Evolutionary conservation across 1,284 basidiomycete species (phyloP), one percentile per base, ranked within the genome.

Genomic region (Apiotrichum montevideense): DNA sequence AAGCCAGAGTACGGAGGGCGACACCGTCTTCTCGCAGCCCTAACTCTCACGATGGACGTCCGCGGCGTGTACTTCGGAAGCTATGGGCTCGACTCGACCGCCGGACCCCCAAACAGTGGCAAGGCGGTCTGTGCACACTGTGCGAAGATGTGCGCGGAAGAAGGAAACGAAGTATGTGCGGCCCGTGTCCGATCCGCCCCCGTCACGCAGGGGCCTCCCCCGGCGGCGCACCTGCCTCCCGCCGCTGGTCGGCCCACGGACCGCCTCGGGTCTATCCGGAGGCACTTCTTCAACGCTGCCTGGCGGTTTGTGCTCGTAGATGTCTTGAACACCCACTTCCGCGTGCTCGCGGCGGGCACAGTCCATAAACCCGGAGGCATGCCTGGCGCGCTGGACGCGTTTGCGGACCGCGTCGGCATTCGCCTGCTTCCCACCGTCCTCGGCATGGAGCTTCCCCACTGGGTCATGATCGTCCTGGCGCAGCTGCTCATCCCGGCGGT

Each of bases 21-120:
- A 11, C 43, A 54, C 35, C 56, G 55, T 14, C 45, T 65, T 1
- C 35, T 67, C 1, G 51, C 63, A 5, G 68, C 67, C 0, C 52
- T 70, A 4, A 70, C 72, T 53, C 48, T 71, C 10, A 58, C 56
- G 8, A 48, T 63, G 45, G 71, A 73, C 56, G 57, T 65, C 0
- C 63, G 72, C 10, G 63, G 66, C 64, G 58, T 74, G 10, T 70
- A 63, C 10, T 55, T 74, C 9, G 65, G 66, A 9, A 47, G 46
- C 14, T 59, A 67, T 1, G 63, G 65, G 29, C 45, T 66, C 14
- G 63, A 66, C 47, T 42, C 50, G 4, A 49, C 13, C 2, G 3
- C 41, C 7, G 57, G 57, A 1, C 50, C 40, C 13, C 50, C 54
- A 3, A 59, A 59, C n/a, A 9, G 14, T 3, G 8, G 13, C 1